Conservation (phyloP, 2,329 filamentous ascomycete genomes). For the Clarireedia sp. region DNA sequence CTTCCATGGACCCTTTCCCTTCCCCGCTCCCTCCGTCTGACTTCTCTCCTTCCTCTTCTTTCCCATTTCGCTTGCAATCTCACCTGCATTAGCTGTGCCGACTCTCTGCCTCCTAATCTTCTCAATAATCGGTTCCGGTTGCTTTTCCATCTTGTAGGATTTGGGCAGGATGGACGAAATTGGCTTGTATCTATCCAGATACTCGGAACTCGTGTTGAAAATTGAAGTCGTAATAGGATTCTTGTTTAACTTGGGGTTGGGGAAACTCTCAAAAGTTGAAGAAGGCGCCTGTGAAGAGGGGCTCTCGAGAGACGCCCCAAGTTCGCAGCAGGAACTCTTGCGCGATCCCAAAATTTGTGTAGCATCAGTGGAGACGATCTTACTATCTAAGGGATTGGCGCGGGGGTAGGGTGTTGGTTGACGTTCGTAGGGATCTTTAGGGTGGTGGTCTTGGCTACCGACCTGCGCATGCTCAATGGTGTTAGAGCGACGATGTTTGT, state of each 20-base stretch:
- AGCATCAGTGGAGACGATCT: background rate
- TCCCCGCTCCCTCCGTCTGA: background rate
- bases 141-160: background rate
- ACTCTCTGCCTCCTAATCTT: constrained; percentile 20
- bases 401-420: constrained; percentile 16
- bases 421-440: constrained; percentile 6
- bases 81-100: constrained; percentile 1
- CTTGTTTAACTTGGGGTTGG: background rate
- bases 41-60: constrained; percentile 3
- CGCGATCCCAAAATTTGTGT: background rate
- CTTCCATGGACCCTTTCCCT: background rate
- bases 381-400: background rate
- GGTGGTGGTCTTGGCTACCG: constrained; percentile 1
- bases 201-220: background rate
- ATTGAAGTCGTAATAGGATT: background rate
- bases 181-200: constrained; percentile 1
- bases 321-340: background rate
- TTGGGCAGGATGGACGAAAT: background rate
- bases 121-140: constrained; percentile 17
- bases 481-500: constrained; percentile 4
- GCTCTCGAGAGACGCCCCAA: background rate
- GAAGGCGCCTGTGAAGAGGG: background rate
- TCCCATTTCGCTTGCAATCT: background rate
- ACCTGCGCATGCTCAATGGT: constrained; percentile 5
- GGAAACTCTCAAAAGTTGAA: constrained; percentile 5